These are phyloP conservation scores for Leptomonas pyrrhocoris DNA, from an alignment of 208 protist genomes.

Conservation along the genomic window DNA sequence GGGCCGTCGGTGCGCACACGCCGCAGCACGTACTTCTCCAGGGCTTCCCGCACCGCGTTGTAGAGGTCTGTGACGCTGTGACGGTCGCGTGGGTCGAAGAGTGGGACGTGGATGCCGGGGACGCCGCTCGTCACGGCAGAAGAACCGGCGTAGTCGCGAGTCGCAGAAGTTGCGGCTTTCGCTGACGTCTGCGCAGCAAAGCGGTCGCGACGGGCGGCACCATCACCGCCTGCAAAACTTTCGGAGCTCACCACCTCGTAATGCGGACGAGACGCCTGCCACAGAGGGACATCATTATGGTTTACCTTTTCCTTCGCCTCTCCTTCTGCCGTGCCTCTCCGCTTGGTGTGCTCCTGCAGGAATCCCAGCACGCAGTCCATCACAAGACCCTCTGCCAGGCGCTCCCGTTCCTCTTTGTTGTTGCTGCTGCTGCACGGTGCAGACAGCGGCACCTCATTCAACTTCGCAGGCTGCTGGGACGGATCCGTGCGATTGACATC, in stretches of 20 bases:
- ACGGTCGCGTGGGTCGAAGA: constrained; percentile 36
- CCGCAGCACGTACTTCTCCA: constrained; percentile 73
- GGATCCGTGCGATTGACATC: neutral
- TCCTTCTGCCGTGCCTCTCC: neutral
- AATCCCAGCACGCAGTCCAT: constrained; percentile 31
- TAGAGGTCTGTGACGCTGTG: constrained; percentile 51
- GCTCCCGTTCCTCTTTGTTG: neutral
- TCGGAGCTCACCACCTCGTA: constrained; percentile 58
- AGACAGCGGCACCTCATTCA: neutral
- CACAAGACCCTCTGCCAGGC: constrained; percentile 22
- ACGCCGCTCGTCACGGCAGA: neutral
- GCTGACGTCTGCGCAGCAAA: neutral
- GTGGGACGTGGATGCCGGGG: constrained; percentile 16
- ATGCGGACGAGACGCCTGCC: constrained; percentile 19
- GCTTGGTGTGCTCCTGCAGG: constrained; percentile 19
- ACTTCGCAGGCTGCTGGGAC: neutral
- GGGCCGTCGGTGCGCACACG: constrained; percentile 40
- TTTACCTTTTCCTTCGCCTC: neutral
- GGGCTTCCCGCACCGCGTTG: constrained; percentile 44
- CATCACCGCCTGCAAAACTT: constrained; percentile 27
- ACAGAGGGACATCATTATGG: neutral
- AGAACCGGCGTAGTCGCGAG: constrained; percentile 13
- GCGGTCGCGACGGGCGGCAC: neutral
- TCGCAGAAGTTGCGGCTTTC: constrained; percentile 41
- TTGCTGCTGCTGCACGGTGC: neutral